Base-by-base conservation (phyloP, 2,329 filamentous ascomycete genomes). In the Juglanconis sp. region DNA sequence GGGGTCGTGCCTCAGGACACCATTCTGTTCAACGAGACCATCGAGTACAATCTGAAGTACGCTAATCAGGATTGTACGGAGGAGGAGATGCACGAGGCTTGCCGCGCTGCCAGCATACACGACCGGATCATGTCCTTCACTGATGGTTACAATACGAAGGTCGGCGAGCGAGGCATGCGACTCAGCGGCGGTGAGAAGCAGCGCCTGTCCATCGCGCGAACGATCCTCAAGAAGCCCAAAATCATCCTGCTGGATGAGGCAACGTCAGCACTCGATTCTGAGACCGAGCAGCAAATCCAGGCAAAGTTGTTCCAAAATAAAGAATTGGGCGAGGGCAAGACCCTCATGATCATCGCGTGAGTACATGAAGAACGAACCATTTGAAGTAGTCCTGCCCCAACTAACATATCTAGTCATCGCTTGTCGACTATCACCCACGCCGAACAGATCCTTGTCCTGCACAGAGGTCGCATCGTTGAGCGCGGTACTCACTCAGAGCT, bases 1-100 rank as follows among this genome's bases (percentile, higher is more conserved):
- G 95, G 95, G 31, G 94, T 99, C 48, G 95, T 99, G 6, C 95
- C 95, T 1, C 95, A 99, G 73, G 95, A 99, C 69, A 97, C 94
- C 4, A 90, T 96, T 35, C 65, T 64, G 9, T 84, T 84, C 68
- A 82, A 84, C 66, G 80, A 82, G 42, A 78, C 76, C 2, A 75
- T 84, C 57, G 82, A 83, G 72, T 83, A 82, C 69, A 84, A 84
- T 61, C 72, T 84, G 10, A 73, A 77, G 55, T 84, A 84, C 57
- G 81, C 81, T 30, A 80, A 79, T 61, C 76, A 78, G 0, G 67
- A 72, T 11, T 81, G 79, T 2, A 73, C 79, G 0, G 74, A 82
- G 35, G 78, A 77, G 38, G 79, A 83, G 13, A 76, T 84, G 0
- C 77, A 74, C 51, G 76, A 78, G 44, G 81, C 81, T 3, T 83